Conservation (phyloP, 768 basidiomycete species). For the Auriscalpium orientale region DNA sequence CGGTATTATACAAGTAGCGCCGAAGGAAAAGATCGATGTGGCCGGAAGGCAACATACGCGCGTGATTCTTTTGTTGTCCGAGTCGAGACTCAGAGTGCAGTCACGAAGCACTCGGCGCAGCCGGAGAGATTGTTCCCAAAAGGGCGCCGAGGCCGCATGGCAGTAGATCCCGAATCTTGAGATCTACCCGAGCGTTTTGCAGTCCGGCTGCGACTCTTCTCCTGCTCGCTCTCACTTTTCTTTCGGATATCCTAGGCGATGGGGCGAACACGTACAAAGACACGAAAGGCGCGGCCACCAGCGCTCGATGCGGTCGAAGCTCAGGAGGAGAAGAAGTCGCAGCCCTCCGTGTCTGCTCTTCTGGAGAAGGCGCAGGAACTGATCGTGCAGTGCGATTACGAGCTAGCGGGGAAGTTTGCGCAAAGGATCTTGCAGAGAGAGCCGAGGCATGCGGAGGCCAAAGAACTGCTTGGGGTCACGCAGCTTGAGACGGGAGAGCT, state of each 20-base stretch:
- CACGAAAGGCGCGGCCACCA: conserved; percentile 18
- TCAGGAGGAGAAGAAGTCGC: conserved; percentile 27
- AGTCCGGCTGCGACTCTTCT: too few relatives aligned
- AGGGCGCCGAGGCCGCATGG: too few relatives aligned
- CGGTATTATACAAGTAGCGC: too few relatives aligned
- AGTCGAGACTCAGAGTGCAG: too few relatives aligned
- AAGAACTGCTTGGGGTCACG: conserved; percentile 74
- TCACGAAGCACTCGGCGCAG: too few relatives aligned
- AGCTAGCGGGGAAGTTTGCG: conserved; percentile 68
- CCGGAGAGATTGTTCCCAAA: too few relatives aligned
- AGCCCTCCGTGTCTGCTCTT: conserved; percentile 34
- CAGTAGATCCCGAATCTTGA: too few relatives aligned
- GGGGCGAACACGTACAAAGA: conserved; percentile 27
- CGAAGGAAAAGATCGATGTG: too few relatives aligned
- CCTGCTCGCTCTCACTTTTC: too few relatives aligned
- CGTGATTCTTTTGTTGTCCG: too few relatives aligned
- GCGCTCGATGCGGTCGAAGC: conserved; percentile 24
- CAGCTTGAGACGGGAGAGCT: conserved; percentile 76
- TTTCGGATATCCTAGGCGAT: conserved; percentile 6
- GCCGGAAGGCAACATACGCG: too few relatives aligned
- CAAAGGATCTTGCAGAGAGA: conserved; percentile 60
- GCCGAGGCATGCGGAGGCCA: conserved; percentile 56
- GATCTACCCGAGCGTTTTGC: too few relatives aligned
- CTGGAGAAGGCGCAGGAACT: conserved; percentile 76
- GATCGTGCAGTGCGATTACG: conserved; percentile 78